phyloP scores from a whole-genome alignment of 306 rosid genomes.

The Acmispon strigosus region DNA sequence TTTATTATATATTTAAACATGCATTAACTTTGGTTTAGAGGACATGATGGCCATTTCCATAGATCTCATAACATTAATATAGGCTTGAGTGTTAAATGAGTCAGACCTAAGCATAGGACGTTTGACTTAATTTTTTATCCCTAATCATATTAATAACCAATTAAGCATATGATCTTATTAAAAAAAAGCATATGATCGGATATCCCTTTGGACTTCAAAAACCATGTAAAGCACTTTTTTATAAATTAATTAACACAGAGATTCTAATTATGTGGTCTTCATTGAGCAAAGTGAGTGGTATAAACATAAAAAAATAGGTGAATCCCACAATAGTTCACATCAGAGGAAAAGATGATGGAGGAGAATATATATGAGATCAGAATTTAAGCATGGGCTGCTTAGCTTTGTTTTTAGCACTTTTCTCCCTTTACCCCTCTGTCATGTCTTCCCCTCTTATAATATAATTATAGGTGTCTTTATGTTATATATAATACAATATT shows the following conservation, averaged over 20 bases:
- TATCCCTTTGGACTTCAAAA: not conserved
- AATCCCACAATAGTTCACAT: slow-evolving; percentile 64
- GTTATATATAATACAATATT: not conserved
- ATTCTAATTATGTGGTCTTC: not conserved
- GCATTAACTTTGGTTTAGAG: not conserved
- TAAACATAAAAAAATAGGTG: slow-evolving; percentile 18
- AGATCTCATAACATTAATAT: not conserved
- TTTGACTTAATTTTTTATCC: not conserved
- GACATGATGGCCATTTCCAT: not conserved
- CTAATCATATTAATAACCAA: not conserved
- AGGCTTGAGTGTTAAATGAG: not conserved
- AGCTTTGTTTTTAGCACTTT: slow-evolving; percentile 25
- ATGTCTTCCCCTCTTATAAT: not conserved
- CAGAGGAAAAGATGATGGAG: slow-evolving; percentile 58
- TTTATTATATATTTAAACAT: no score
- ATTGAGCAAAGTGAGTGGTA: not conserved
- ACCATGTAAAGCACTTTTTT: no score
- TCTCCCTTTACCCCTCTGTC: not conserved
- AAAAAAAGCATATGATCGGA: not conserved
- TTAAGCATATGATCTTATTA: not conserved
- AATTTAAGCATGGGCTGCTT: slow-evolving; percentile 54
- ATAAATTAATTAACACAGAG: no score
- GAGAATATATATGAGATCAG: slow-evolving; percentile 42
- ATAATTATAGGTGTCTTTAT: not conserved
- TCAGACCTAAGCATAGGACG: not conserved